Evolutionary conservation across 1,284 basidiomycete genomes (phyloP).

Genomic region (Tremellales sp.): DNA sequence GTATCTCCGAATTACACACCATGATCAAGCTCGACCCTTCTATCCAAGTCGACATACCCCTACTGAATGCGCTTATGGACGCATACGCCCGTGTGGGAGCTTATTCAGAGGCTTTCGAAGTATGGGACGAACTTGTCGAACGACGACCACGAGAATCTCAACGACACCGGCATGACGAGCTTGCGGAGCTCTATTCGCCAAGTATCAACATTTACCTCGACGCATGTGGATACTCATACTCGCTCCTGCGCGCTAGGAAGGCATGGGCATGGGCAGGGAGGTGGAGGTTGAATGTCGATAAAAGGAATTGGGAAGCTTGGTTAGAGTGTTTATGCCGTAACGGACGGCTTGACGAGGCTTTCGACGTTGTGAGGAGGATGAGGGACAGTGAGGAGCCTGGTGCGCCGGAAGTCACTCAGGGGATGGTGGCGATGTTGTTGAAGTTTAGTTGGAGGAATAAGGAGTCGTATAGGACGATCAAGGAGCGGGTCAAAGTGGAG

Average conservation of each 20-base stretch:
- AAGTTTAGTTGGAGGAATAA: constrained; percentile 41
- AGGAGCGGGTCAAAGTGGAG: constrained; percentile 17
- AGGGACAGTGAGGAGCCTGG: constrained; percentile 51
- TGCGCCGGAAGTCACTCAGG: constrained; percentile 25
- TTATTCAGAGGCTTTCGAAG: constrained; percentile 64
- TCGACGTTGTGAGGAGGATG: constrained; percentile 60
- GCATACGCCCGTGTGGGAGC: constrained; percentile 75
- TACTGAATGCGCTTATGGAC: constrained; percentile 88
- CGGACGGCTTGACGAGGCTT: constrained; percentile 63
- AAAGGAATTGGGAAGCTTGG: constrained; percentile 65
- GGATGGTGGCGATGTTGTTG: constrained; percentile 43
- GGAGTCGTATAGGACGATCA: constrained; percentile 4
- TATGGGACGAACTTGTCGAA: constrained; percentile 71
- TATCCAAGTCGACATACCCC: constrained; percentile 65
- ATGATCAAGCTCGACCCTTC: constrained; percentile 70
- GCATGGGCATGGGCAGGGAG: constrained; percentile 57
- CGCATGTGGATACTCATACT: constrained; percentile 64
- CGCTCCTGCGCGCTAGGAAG: constrained; percentile 54
- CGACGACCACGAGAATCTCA: constrained; percentile 50
- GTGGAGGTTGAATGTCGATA: constrained; percentile 57
- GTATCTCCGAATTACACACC: constrained; percentile 68
- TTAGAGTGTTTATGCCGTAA: constrained; percentile 81
- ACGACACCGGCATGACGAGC: too few species aligned
- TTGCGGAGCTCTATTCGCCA: constrained; percentile 55
- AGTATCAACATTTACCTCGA: constrained; percentile 80